Conservation (phyloP, 345 rosid species). For the Garcia nutans region DNA sequence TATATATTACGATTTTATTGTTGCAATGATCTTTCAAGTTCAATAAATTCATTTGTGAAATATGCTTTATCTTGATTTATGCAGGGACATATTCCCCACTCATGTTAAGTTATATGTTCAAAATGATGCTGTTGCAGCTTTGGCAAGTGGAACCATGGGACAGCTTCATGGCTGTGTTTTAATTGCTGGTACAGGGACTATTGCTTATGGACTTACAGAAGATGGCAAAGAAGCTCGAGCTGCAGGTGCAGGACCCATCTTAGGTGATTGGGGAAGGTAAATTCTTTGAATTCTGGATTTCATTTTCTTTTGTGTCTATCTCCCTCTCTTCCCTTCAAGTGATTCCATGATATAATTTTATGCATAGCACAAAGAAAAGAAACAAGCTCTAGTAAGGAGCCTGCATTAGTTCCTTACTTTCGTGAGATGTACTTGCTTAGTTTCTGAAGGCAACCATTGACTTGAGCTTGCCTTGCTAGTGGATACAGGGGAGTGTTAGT, state of each 20-base stretch:
- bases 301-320: not conserved
- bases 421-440: not conserved
- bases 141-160: constrained; percentile 97
- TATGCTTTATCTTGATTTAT: not conserved
- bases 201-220: constrained; percentile 88
- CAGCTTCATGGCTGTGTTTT: constrained; percentile 96
- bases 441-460: not conserved
- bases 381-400: not conserved
- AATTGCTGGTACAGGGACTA: constrained; percentile 95
- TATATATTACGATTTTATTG: no score
- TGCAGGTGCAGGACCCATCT: constrained; percentile 92
- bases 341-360: not conserved
- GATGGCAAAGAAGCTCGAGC: constrained; percentile 93
- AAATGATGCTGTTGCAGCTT: constrained; percentile 94
- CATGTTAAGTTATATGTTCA: constrained; percentile 73
- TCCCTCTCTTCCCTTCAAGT: not conserved
- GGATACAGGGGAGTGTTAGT: not conserved
- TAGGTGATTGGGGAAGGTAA: constrained; percentile 99
- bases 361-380: not conserved
- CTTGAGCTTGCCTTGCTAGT: not conserved
- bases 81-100: constrained; percentile 81
- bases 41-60: not conserved
- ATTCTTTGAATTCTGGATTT: not conserved
- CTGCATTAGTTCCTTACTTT: not conserved
- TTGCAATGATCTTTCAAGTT: not conserved